A percentile compares a stretch with the other conserved stretches of the same genome.
phyloP scores from a whole-genome alignment of 495 filamentous ascomycete genomes.

The Daldinia loculata region DNA sequence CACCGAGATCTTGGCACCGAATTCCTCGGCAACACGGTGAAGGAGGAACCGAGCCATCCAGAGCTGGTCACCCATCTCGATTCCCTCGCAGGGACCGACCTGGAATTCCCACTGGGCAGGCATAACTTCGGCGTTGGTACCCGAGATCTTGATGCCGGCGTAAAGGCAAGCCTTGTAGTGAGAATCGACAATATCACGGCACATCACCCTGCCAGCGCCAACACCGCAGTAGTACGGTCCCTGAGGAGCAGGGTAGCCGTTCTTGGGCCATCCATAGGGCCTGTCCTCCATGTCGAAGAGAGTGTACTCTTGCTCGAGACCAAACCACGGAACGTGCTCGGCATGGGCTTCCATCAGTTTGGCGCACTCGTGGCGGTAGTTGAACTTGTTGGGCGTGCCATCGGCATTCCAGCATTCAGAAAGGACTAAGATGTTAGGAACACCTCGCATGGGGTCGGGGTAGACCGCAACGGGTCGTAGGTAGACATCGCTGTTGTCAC shows the following conservation, averaged over 20 bases:
- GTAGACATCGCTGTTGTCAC: slow-evolving; percentile 98
- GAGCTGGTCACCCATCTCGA: slow-evolving; percentile 94
- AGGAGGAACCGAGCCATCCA: slow-evolving; percentile 98
- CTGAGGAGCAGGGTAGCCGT: slow-evolving; percentile 94
- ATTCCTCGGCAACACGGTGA: slow-evolving; percentile 95
- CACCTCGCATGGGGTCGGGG: slow-evolving; percentile 89
- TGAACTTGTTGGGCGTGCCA: slow-evolving; percentile 98
- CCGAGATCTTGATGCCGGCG: slow-evolving; percentile 91
- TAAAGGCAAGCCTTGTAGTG: slow-evolving; percentile 98
- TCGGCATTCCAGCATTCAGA: slow-evolving; percentile 96
- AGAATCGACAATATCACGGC: slow-evolving; percentile 97
- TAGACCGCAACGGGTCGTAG: slow-evolving; percentile 89
- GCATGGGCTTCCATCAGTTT: slow-evolving; percentile 89
- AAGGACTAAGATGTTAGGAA: slow-evolving; percentile 89
- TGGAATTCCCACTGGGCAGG: slow-evolving; percentile 99
- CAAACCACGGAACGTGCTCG: slow-evolving; percentile 91
- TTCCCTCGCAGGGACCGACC: slow-evolving; percentile 92
- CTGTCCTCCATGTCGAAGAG: slow-evolving; percentile 86
- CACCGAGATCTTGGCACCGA: slow-evolving; percentile 95
- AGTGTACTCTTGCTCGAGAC: slow-evolving; percentile 97
- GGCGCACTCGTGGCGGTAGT: slow-evolving; percentile 89
- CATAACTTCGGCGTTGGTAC: slow-evolving; percentile 99
- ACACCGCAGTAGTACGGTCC: slow-evolving; percentile 99
- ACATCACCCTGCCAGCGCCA: slow-evolving; percentile 95
- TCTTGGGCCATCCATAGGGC: slow-evolving; percentile 95